Evolutionary conservation across 1,284 basidiomycete species (phyloP).

Genomic region (Melampsora allii-populina): DNA sequence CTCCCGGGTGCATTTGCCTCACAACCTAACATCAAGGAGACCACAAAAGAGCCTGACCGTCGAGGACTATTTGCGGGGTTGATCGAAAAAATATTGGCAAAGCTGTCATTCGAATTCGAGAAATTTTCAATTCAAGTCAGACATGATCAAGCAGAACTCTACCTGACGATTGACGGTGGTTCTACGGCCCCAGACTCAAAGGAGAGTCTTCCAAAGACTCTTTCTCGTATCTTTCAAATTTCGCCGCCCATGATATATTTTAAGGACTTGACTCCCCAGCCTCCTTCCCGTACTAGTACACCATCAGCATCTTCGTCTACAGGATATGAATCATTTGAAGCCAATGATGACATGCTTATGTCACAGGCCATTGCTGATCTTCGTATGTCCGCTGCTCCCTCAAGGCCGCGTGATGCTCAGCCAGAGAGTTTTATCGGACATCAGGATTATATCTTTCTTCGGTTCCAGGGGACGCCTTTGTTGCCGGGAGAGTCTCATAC

Average conservation of each 20-base stretch:
- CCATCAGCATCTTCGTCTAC: constrained; percentile 24
- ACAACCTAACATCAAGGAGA: not conserved
- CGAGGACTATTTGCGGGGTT: constrained; percentile 34
- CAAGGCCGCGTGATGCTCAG: constrained; percentile 3
- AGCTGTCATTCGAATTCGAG: constrained; percentile 29
- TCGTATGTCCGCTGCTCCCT: constrained; percentile 46
- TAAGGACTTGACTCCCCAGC: constrained; percentile 6
- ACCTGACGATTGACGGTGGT: constrained; percentile 25
- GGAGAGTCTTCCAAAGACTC: not conserved
- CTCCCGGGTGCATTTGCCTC: constrained; percentile 36
- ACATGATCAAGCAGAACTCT: constrained; percentile 7
- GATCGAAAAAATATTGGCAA: constrained; percentile 33
- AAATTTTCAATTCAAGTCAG: constrained; percentile 11
- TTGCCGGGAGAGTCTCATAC: not conserved
- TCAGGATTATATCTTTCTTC: not conserved
- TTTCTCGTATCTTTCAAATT: constrained; percentile 23
- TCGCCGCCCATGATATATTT: constrained; percentile 31
- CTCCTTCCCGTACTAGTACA: constrained; percentile 4
- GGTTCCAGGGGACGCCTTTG: not conserved
- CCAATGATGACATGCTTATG: constrained; percentile 54
- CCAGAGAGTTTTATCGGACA: not conserved
- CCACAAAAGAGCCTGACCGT: constrained; percentile 16
- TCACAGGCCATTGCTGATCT: constrained; percentile 57
- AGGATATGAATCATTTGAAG: constrained; percentile 45
- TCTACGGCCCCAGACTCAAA: not conserved